These are phyloP conservation scores for Ceratocystis colombiana DNA, from an alignment of 2,329 filamentous ascomycete genomes.

Conservation along the genomic window DNA sequence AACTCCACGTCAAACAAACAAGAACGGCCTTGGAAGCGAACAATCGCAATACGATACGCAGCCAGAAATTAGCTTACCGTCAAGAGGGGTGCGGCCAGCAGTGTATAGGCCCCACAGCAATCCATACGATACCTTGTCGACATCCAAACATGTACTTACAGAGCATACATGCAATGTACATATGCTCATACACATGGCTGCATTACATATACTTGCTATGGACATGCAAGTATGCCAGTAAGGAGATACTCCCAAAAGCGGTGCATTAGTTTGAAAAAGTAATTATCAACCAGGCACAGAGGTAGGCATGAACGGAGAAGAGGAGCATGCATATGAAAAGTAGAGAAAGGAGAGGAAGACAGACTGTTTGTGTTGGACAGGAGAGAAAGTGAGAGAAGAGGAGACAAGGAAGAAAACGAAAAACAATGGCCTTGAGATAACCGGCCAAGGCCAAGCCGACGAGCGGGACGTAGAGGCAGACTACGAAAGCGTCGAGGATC, in stretches of 20 bases:
- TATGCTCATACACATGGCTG: neutral
- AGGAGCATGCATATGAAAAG: neutral
- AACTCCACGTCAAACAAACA: neutral
- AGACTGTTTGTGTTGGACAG: neutral
- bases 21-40: neutral
- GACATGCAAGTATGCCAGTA: neutral
- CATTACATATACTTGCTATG: neutral
- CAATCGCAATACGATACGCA: neutral
- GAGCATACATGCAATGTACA: neutral
- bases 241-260: conserved; percentile 8
- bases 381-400: neutral
- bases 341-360: neutral
- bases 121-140: neutral
- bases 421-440: neutral
- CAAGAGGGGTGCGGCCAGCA: neutral
- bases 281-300: neutral
- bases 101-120: neutral
- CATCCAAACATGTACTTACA: neutral
- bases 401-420: neutral
- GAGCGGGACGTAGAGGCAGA: neutral
- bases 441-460: neutral
- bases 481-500: conserved; percentile 7
- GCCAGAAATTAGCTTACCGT: neutral
- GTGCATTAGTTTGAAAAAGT: neutral
- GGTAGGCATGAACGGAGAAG: neutral